Evolutionary conservation across 2,329 filamentous ascomycete genomes (phyloP).

Genomic region (Fusarium continuum): DNA sequence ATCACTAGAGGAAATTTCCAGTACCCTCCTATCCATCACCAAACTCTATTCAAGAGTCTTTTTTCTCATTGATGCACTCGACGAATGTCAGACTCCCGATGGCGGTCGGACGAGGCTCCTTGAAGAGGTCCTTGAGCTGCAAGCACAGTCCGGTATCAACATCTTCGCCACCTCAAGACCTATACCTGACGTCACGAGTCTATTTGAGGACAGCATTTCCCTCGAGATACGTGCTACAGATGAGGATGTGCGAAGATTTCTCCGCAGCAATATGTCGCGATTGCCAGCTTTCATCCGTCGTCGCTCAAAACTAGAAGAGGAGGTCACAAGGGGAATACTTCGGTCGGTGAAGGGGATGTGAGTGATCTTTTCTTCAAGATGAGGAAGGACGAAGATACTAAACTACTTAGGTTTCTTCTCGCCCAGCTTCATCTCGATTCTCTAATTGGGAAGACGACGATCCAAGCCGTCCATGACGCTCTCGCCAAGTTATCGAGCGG

Average conservation of each 20-base stretch:
- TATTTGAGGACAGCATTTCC: background rate
- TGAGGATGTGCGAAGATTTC: conserved; percentile 23
- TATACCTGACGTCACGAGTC: conserved; percentile 12
- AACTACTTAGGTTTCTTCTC: conserved; percentile 16
- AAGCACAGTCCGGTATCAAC: background rate
- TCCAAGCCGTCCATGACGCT: conserved; percentile 38
- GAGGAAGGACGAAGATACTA: background rate
- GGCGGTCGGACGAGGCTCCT: background rate
- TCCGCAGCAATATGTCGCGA: background rate
- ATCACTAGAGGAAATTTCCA: conserved; percentile 15
- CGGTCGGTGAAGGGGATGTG: conserved; percentile 31
- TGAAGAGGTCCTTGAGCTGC: background rate
- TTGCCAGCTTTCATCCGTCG: background rate
- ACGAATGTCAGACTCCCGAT: conserved; percentile 23
- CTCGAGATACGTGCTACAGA: conserved; percentile 28
- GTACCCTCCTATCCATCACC: conserved; percentile 35
- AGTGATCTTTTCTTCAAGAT: background rate
- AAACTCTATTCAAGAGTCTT: too few species aligned
- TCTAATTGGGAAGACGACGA: background rate
- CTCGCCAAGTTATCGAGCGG: conserved; percentile 43
- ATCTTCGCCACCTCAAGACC: conserved; percentile 39
- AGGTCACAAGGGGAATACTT: conserved; percentile 9
- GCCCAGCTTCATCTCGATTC: conserved; percentile 18
- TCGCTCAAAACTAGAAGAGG: background rate
- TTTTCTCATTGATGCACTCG: conserved; percentile 43